Evolutionary conservation across 2,329 filamentous ascomycete species (phyloP), one percentile per base, ranked within the genome.

Genomic region (Cercospora janseana): DNA sequence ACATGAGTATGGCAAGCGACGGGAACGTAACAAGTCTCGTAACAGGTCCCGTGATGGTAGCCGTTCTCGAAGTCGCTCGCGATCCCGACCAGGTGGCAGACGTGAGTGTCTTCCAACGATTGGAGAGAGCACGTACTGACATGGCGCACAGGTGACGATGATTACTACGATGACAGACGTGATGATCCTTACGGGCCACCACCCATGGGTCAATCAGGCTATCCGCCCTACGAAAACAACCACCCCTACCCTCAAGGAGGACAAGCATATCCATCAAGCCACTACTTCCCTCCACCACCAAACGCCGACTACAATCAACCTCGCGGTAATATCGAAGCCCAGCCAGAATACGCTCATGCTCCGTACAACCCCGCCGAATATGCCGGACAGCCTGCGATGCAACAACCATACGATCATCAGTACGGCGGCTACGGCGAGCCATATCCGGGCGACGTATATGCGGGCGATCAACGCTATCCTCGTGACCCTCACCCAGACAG

Each of bases 1-100:
- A 12, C 76, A 81, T 61, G 78, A 82, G 61, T 74, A 78, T 59
- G 72, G 75, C 18, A 79, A 80, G 68, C 70, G 74, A 45, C 75
- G 77, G 52, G 78, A 82, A 58, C 75, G 76, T 43, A 81, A 78
- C 67, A 77, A 76, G 61, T 41, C 46, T 26, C n/a, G 42, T 40
- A 23, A 26, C 40, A 28, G n/a, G n/a, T n/a, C n/a, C n/a, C n/a
- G n/a, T n/a, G n/a, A n/a, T n/a, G n/a, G n/a, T n/a, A n/a, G 35
- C 31, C 28, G 32, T 13, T 46, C 46, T 10, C 24, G 45, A 4
- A 47, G 44, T 23, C 44, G 44, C 44, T 47, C 44, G 2, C 15
- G 34, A 40, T 47, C 44, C 16, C 28, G 44, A 32, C 44, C 23
- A 7, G 51, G 53, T 31, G 28, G 24, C 23, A 49, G 46, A 49